Conservation (phyloP, 345 rosid species). For the Eutrema japonicum region DNA sequence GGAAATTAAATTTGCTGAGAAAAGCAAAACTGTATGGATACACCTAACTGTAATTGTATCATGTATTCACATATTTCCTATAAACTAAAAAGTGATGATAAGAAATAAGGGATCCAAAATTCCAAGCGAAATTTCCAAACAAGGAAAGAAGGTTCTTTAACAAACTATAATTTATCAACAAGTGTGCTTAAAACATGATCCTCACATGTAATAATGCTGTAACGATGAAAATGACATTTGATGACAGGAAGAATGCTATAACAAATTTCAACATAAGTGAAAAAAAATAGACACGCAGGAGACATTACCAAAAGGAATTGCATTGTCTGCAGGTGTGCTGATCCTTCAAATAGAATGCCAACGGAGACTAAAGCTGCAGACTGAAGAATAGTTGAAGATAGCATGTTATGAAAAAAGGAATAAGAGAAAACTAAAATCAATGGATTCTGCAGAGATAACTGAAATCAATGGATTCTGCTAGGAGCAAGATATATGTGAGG, state of each 20-base stretch:
- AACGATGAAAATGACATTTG: slow-evolving; percentile 16
- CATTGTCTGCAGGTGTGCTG: slow-evolving; percentile 90
- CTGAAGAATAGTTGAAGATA: slow-evolving; percentile 53
- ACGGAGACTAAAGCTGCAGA: slow-evolving; percentile 90
- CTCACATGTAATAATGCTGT: slow-evolving; percentile 11
- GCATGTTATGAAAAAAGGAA: slow-evolving; percentile 18
- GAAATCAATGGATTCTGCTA: not conserved
- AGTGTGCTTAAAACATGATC: slow-evolving; percentile 25
- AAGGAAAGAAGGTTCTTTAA: slow-evolving; percentile 19
- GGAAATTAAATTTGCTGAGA: not conserved
- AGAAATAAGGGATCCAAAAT: no score
- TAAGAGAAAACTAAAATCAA: not conserved
- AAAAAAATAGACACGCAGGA: slow-evolving; percentile 6
- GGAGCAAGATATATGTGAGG: slow-evolving; percentile 3
- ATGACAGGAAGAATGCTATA: slow-evolving; percentile 25
- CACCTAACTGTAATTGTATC: not conserved
- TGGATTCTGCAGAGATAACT: not conserved
- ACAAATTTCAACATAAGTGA: slow-evolving; percentile 22
- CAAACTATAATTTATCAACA: slow-evolving; percentile 3
- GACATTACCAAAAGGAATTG: slow-evolving; percentile 74
- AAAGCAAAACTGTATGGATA: not conserved
- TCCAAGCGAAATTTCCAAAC: slow-evolving; percentile 1
- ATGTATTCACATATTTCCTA: slow-evolving; percentile 11
- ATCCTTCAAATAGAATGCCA: slow-evolving; percentile 95
- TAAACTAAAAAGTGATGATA: not conserved